Evolutionary conservation across 306 rosid genomes (phyloP).

Genomic region (Castanopsis chinensis): DNA sequence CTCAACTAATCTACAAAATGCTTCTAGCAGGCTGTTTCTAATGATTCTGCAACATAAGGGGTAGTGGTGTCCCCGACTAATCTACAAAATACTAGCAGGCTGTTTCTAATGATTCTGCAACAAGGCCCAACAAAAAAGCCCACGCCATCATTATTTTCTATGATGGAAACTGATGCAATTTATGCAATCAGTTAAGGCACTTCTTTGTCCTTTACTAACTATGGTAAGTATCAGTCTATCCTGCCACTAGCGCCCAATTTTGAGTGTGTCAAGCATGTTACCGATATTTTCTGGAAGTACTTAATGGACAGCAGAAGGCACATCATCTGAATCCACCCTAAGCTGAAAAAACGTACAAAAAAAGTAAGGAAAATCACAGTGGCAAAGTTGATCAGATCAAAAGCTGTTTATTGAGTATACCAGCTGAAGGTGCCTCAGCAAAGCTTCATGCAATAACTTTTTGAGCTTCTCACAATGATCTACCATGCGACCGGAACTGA

Average conservation of each 20-base stretch:
- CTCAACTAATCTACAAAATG: not conserved
- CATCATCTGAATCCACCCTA: conserved; percentile 58
- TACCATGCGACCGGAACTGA: conserved; percentile 70
- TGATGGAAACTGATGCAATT: not conserved
- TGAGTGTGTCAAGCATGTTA: not conserved
- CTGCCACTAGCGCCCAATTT: not conserved
- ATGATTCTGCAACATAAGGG: not conserved
- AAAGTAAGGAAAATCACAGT: not conserved
- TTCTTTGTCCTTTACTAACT: not conserved
- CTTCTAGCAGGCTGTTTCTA: not conserved
- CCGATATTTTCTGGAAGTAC: not conserved
- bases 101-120: not conserved
- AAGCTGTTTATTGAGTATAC: conserved; percentile 33
- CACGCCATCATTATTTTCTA: not conserved
- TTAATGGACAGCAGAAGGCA: conserved; percentile 30
- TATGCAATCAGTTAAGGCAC: not conserved
- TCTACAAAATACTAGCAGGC: not conserved
- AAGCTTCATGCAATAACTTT: conserved; percentile 56
- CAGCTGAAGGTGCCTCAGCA: conserved; percentile 62
- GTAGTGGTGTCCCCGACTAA: not conserved
- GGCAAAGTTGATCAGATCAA: not conserved
- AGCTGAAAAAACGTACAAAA: conserved; percentile 40
- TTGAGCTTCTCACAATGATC: conserved; percentile 78
- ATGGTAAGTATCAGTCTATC: not conserved
- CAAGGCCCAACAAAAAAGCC: not conserved